phyloP scores from a whole-genome alignment of 148 eudicot species.

The Talinum fruticosum region DNA sequence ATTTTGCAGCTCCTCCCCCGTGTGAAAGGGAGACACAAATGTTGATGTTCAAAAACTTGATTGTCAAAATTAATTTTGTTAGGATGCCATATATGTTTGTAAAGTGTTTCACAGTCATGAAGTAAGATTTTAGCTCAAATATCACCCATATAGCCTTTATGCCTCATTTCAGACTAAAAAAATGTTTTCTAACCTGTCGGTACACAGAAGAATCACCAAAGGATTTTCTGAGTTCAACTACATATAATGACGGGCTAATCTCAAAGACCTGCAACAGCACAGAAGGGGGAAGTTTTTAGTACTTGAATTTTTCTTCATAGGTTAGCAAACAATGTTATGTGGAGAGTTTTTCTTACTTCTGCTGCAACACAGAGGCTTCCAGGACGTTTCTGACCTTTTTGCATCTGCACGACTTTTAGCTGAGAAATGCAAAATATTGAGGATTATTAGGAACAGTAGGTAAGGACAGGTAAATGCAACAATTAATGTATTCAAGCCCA shows the following conservation, averaged over 20 bases:
- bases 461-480: too few relatives aligned
- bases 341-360: constrained; percentile 53
- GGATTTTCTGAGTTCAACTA: constrained; percentile 80
- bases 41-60: too few relatives aligned
- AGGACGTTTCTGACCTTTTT: constrained; percentile 48
- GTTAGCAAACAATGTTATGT: too few relatives aligned
- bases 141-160: background rate
- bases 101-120: background rate
- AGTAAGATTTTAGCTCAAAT: background rate
- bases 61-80: too few relatives aligned
- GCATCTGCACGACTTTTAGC: constrained; percentile 68
- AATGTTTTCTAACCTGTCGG: constrained; percentile 52
- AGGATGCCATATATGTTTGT: background rate
- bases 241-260: constrained; percentile 71
- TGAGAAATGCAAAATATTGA: constrained; percentile 24
- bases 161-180: background rate
- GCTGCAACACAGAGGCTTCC: constrained; percentile 72
- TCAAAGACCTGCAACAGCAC: constrained; percentile 66
- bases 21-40: too few relatives aligned
- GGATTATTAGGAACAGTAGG: background rate
- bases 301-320: background rate
- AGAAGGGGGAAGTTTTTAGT: background rate
- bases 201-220: constrained; percentile 69
- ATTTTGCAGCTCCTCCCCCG: background rate
- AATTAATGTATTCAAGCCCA: too few relatives aligned